phyloP scores from a whole-genome alignment of 768 basidiomycete genomes.

The Trametes cubensis region DNA sequence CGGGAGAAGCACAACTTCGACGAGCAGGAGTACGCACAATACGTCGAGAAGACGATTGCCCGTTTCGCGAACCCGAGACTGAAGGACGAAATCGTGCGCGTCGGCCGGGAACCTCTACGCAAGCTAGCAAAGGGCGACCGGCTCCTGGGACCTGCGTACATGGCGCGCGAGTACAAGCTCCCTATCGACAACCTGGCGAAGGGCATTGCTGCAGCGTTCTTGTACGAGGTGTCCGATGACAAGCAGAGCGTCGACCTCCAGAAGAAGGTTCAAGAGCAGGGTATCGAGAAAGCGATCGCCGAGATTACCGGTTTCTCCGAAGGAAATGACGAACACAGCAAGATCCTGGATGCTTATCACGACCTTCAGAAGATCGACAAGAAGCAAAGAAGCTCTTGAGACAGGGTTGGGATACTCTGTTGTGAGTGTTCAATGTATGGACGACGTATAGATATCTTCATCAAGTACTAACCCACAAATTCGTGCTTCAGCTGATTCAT shows the following conservation, averaged over 20 bases:
- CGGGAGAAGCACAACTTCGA: constrained; percentile 35
- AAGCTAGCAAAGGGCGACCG: constrained; percentile 41
- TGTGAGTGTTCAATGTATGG: too few relatives aligned
- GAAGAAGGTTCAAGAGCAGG: constrained; percentile 31
- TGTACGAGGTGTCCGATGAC: constrained; percentile 38
- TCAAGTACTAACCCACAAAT: neutral
- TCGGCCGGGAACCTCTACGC: constrained; percentile 43
- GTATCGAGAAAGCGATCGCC: constrained; percentile 33
- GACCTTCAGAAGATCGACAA: constrained; percentile 19
- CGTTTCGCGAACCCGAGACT: constrained; percentile 41
- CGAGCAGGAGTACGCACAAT: constrained; percentile 30
- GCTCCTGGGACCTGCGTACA: constrained; percentile 39
- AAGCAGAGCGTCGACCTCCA: constrained; percentile 38
- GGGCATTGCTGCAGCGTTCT: constrained; percentile 42
- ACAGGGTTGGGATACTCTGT: too few relatives aligned
- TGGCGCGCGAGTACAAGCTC: constrained; percentile 38
- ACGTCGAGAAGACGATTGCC: constrained; percentile 38
- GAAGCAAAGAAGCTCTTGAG: neutral
- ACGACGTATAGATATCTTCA: too few relatives aligned
- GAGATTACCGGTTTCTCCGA: constrained; percentile 36
- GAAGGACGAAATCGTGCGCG: constrained; percentile 41
- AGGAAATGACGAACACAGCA: constrained; percentile 27
- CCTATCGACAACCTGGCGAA: constrained; percentile 36
- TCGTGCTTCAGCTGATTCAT: neutral
- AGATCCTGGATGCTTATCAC: constrained; percentile 29